Evolutionary conservation across 768 basidiomycete species (phyloP).

Genomic region (Lepiota subincarnata): DNA sequence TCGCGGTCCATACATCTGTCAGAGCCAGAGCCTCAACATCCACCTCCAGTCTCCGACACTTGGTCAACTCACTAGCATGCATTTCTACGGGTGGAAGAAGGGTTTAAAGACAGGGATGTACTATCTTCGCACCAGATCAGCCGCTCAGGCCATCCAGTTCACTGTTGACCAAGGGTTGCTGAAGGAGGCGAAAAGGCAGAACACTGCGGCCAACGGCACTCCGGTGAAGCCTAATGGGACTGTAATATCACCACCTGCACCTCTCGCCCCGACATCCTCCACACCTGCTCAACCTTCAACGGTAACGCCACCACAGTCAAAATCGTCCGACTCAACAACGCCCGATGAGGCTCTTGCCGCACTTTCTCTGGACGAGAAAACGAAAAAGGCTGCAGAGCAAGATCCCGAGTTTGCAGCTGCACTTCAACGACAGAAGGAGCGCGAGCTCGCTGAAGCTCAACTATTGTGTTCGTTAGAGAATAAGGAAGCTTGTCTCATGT

Average conservation of each 20-base stretch:
- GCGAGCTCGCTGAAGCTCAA: slow-evolving; percentile 78
- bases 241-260: slow-evolving; percentile 25
- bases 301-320: slow-evolving; percentile 11
- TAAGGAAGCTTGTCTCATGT: slow-evolving; percentile 93
- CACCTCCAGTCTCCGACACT: slow-evolving; percentile 86
- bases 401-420: slow-evolving; percentile 80
- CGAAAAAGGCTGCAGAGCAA: slow-evolving; percentile 49
- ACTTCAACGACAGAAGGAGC: slow-evolving; percentile 60
- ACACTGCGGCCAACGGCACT: slow-evolving; percentile 24
- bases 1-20: slow-evolving; percentile 96
- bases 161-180: slow-evolving; percentile 84
- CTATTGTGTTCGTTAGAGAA: slow-evolving; percentile 85
- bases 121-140: slow-evolving; percentile 92
- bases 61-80: slow-evolving; percentile 93
- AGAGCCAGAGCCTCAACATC: slow-evolving; percentile 91
- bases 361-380: slow-evolving; percentile 45
- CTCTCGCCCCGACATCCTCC: slow-evolving; percentile 17
- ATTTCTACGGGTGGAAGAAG: slow-evolving; percentile 99
- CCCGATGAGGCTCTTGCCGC: slow-evolving; percentile 28
- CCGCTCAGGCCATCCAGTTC: slow-evolving; percentile 96
- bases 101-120: slow-evolving; percentile 99
- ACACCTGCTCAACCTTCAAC: slow-evolving; percentile 14
- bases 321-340: slow-evolving; percentile 19
- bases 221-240: slow-evolving; percentile 24
- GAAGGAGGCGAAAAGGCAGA: slow-evolving; percentile 55